Evolutionary conservation across 345 rosid species (phyloP).

Genomic region (Pugionium dolabratum): DNA sequence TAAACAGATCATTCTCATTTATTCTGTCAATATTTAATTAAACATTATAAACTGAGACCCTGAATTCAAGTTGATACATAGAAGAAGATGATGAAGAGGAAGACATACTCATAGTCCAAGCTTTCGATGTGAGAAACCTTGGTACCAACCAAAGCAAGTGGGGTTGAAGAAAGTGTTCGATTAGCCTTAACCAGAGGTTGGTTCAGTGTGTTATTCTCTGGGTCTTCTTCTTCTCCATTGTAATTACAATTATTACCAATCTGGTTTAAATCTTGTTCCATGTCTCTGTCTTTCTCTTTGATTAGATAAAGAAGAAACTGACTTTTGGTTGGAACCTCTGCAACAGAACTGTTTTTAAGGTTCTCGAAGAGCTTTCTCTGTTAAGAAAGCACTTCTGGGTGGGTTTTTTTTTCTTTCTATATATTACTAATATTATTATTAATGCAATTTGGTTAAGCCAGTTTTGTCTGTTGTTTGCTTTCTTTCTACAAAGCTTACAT

Average conservation of each 20-base stretch:
- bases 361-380: slow-evolving; percentile 32
- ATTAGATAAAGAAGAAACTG: slow-evolving; percentile 28
- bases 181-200: slow-evolving; percentile 78
- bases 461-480: slow-evolving; percentile 14
- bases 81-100: slow-evolving; percentile 3
- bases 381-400: slow-evolving; percentile 24
- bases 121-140: slow-evolving; percentile 87
- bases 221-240: slow-evolving; percentile 61
- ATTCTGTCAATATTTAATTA: slow-evolving; percentile 51
- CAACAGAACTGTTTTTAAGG: slow-evolving; percentile 38
- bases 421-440: background rate
- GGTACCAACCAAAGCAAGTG: slow-evolving; percentile 81
- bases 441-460: slow-evolving; percentile 1
- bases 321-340: slow-evolving; percentile 39
- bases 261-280: slow-evolving; percentile 45
- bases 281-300: slow-evolving; percentile 23
- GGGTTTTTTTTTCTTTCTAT: background rate
- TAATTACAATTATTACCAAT: slow-evolving; percentile 23
- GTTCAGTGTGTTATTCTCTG: slow-evolving; percentile 58
- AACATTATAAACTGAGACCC: background rate
- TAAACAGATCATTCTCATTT: slow-evolving; percentile 89
- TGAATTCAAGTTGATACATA: background rate
- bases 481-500: slow-evolving; percentile 5
- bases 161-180: slow-evolving; percentile 72
- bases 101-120: slow-evolving; percentile 81